A percentile compares a stretch with the other conserved stretches of the same genome.
Conservation (phyloP, 495 filamentous ascomycete genomes). For the Hapsidospora chrysogenum region DNA sequence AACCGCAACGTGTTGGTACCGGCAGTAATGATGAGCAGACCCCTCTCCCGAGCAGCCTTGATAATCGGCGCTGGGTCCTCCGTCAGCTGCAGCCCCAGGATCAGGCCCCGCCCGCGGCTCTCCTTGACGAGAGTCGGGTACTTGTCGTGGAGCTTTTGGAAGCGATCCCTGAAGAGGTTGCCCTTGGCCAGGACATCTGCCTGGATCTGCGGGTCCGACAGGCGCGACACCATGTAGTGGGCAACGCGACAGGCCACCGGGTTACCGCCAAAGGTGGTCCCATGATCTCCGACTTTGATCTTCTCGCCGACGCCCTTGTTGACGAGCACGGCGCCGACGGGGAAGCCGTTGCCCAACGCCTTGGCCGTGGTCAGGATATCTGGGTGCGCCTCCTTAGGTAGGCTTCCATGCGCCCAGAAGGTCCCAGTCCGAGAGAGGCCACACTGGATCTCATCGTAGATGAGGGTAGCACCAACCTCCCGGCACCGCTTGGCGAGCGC, state of each 20-base stretch:
- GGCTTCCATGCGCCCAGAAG: slow-evolving; percentile 69
- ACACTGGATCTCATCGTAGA: slow-evolving; percentile 96
- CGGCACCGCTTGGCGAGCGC: slow-evolving; percentile 66
- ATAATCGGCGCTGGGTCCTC: slow-evolving; percentile 54
- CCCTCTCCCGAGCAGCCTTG: slow-evolving; percentile 72
- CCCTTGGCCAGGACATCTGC: slow-evolving; percentile 46
- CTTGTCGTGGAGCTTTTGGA: slow-evolving; percentile 42
- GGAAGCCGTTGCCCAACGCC: slow-evolving; percentile 90
- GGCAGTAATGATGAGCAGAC: slow-evolving; percentile 78
- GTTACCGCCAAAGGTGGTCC: slow-evolving; percentile 94
- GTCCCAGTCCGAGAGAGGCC: slow-evolving; percentile 72
- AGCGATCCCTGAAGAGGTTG: slow-evolving; percentile 43
- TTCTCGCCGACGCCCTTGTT: slow-evolving; percentile 57
- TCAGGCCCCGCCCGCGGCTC: slow-evolving; percentile 67
- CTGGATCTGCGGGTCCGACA: slow-evolving; percentile 50
- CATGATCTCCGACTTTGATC: slow-evolving; percentile 86
- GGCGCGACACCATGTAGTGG: slow-evolving; percentile 61
- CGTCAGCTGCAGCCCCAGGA: slow-evolving; percentile 68
- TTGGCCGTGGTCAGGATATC: slow-evolving; percentile 92
- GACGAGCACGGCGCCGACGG: slow-evolving; percentile 83
- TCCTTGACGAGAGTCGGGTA: slow-evolving; percentile 62
- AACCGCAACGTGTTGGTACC: slow-evolving; percentile 80
- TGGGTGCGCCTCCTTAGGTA: slow-evolving; percentile 69
- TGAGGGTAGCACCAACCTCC: slow-evolving; percentile 73
- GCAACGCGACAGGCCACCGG: slow-evolving; percentile 74